A percentile compares a stretch with the other conserved stretches of the same genome.
Conservation (phyloP, 768 basidiomycete genomes). For the Galerina sulciceps region DNA sequence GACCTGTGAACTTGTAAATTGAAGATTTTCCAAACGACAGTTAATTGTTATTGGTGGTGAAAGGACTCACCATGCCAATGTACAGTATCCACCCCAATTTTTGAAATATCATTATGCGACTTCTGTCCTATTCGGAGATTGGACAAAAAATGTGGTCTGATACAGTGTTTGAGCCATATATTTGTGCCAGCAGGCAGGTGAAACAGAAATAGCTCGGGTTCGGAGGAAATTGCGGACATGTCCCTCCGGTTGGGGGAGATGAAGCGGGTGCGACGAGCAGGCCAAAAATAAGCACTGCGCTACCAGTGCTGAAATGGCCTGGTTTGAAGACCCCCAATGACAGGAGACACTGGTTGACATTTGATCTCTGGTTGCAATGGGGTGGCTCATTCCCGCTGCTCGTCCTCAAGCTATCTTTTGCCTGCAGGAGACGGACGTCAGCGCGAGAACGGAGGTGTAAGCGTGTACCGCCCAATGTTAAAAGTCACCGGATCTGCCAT, state of each 20-base stretch:
- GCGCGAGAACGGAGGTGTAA: not conserved
- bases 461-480: not conserved
- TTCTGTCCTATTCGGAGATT: too few relatives aligned
- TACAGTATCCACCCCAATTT: too few relatives aligned
- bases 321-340: not conserved
- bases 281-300: conserved; percentile 6
- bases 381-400: not conserved
- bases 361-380: not conserved
- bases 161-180: too few relatives aligned
- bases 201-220: too few relatives aligned
- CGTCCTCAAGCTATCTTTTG: not conserved
- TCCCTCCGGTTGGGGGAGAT: conserved; percentile 1
- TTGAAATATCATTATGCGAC: too few relatives aligned
- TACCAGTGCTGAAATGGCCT: conserved; percentile 1
- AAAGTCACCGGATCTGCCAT: not conserved
- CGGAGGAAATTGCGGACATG: not conserved
- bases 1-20: too few relatives aligned
- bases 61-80: too few relatives aligned
- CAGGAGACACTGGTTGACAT: conserved; percentile 4
- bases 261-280: conserved; percentile 9
- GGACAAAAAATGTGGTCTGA: too few relatives aligned
- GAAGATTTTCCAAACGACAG: too few relatives aligned
- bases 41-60: too few relatives aligned
- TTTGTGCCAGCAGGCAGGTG: too few relatives aligned
- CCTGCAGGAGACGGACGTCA: not conserved